Evolutionary conservation across 73 alveolate species (phyloP).

Genomic region (Paramecium biaurelia): DNA sequence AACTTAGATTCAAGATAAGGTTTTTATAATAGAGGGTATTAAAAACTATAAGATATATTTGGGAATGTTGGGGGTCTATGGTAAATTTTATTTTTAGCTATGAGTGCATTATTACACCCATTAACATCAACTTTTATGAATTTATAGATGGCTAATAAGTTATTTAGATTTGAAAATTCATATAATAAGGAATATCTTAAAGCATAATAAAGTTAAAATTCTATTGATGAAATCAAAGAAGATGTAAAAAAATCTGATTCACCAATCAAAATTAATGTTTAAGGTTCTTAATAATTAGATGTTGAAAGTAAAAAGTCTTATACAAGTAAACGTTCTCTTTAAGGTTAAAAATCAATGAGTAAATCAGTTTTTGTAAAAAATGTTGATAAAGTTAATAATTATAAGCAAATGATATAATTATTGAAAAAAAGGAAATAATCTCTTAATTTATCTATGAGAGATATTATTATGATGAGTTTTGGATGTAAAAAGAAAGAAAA

Average conservation of each 20-base stretch:
- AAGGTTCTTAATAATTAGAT: neutral
- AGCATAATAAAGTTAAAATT: neutral
- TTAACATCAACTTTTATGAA: neutral
- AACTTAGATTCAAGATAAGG: constrained; percentile 4
- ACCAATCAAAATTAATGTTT: neutral
- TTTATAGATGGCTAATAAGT: constrained; percentile 30
- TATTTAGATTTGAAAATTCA: constrained; percentile 29
- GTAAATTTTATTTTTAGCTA: neutral
- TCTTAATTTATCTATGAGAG: neutral
- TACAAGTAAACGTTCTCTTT: neutral
- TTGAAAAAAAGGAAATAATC: constrained; percentile 9
- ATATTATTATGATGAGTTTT: neutral
- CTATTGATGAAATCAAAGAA: neutral
- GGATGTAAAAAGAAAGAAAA: constrained; percentile 12
- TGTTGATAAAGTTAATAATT: neutral
- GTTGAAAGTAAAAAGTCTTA: neutral
- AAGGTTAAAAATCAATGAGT: neutral
- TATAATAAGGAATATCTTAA: neutral
- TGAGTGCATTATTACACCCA: neutral
- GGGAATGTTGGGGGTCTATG: constrained; percentile 13
- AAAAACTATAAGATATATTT: neutral
- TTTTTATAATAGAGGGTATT: neutral
- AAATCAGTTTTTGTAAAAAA: neutral
- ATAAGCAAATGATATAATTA: neutral
- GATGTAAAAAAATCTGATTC: neutral